Base-by-base conservation (phyloP, 352 stramenopile species). In the Globisporangium barbulae region DNA sequence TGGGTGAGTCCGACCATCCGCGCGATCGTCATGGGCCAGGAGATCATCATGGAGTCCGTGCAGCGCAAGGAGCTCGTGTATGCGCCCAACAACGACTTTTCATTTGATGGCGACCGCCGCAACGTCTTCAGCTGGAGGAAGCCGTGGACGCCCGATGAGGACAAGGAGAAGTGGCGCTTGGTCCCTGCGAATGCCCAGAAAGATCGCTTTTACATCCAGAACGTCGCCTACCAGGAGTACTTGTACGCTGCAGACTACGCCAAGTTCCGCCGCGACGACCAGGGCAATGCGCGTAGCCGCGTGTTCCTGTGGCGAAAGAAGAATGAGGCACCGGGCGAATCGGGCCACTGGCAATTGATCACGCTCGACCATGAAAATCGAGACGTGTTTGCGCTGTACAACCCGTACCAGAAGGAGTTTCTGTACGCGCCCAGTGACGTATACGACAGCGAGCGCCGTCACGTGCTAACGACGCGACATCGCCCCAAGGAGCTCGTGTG, bases 361-460 rank as follows among this genome's bases (percentile, higher is more conserved):
- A 60, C 73, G 1, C 59, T 88, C 50, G 75, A 79, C 59, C 49
- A 42, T 13, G 56, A 59, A 6, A 58, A 69, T 10, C 69, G 81
- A 41, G 81, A 92, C 59, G 71, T 86, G 25, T 92, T 89, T 70
- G 81, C 77, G 13, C 59, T 92, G 3, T 92, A 92, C 61, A 92
- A 92, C 61, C 74, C 79, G 28, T 88, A 92, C 65, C 79, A 89
- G 45, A 78, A 81, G 19, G 77, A 90, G 67, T 90, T 85, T 71
- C 68, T 92, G 45, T 89, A 89, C 60, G 71, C 81, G 41, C 77
- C 83, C 1, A 72, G 53, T 5, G 74, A 74, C 17, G 70, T 81
- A 50, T 76, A 85, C 62, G 83, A 92, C 47, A 65, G 59, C 45
- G 72, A 89, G 7, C 70, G 83, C 42, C 77, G 83, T 0, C 68